These are phyloP conservation scores for Gymnopilus junonius DNA, from an alignment of 768 basidiomycete species.

Conservation along the genomic window DNA sequence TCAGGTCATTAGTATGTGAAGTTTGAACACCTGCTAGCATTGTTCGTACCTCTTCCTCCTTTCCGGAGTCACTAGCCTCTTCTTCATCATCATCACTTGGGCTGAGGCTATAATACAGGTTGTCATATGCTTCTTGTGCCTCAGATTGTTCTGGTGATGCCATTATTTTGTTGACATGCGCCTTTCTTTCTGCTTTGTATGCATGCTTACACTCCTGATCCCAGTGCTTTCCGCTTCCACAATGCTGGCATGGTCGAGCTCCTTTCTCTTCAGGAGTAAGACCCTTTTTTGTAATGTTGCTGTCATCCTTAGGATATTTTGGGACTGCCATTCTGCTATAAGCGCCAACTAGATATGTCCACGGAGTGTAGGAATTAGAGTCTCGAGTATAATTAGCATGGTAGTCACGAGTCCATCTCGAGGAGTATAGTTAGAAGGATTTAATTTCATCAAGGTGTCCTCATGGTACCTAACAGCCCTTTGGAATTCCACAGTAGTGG, in stretches of 20 bases:
- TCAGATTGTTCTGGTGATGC: constrained; percentile 10
- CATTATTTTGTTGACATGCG: constrained; percentile 21
- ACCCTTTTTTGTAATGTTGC: constrained; percentile 9
- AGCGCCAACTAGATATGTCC: neutral
- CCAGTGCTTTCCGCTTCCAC: constrained; percentile 39
- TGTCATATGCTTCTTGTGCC: constrained; percentile 34
- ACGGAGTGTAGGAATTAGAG: neutral
- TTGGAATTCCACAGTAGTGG: constrained; percentile 23
- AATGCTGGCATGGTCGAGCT: constrained; percentile 35
- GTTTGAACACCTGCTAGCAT: neutral
- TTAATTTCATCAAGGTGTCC: constrained; percentile 19
- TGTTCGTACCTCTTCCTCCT: constrained; percentile 5
- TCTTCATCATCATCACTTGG: constrained; percentile 12
- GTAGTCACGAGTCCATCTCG: neutral
- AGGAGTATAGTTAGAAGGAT: neutral
- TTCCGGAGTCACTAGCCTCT: neutral
- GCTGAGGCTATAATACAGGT: constrained; percentile 22
- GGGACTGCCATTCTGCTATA: constrained; percentile 4
- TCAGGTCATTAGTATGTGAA: too few relatives aligned
- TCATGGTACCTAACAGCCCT: constrained; percentile 26
- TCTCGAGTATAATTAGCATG: neutral
- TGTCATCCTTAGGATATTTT: constrained; percentile 29
- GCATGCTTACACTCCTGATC: constrained; percentile 36
- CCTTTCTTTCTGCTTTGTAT: constrained; percentile 11
- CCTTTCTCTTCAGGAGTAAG: constrained; percentile 23